These are phyloP conservation scores for Aureobasidium sp. DNA, from an alignment of 2,329 filamentous ascomycete species.

Conservation along the genomic window DNA sequence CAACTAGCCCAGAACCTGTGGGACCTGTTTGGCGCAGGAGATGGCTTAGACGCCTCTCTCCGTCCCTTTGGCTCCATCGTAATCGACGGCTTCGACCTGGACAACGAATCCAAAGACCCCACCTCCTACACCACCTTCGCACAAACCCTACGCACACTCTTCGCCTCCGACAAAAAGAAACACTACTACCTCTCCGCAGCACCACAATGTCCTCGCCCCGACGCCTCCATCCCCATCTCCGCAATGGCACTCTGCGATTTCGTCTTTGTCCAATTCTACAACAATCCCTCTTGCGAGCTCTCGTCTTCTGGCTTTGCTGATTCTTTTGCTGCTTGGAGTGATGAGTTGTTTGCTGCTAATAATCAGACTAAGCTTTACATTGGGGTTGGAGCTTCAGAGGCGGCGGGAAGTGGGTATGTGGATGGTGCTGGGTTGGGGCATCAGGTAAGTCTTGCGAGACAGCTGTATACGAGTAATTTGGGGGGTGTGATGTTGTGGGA, in stretches of 20 bases:
- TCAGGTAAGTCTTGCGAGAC: conserved; percentile 23
- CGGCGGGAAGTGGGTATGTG: conserved; percentile 25
- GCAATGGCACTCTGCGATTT: conserved; percentile 29
- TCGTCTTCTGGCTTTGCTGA: conserved; percentile 20
- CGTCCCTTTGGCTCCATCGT: conserved; percentile 25
- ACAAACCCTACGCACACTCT: conserved; percentile 22
- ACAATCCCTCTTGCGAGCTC: conserved; percentile 30
- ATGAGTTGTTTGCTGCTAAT: conserved; percentile 19
- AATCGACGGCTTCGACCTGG: conserved; percentile 32
- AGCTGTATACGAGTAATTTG: conserved; percentile 23
- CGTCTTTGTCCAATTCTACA: conserved; percentile 37
- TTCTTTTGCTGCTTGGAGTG: conserved; percentile 27
- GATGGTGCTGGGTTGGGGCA: conserved; percentile 19
- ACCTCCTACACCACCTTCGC: conserved; percentile 24
- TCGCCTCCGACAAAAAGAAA: conserved; percentile 21
- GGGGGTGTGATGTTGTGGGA: conserved; percentile 36
- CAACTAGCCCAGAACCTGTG: conserved; percentile 26
- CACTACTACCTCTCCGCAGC: conserved; percentile 31
- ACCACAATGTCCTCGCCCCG: conserved; percentile 33
- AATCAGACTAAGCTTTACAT: conserved; percentile 27
- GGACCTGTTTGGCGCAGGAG: conserved; percentile 28
- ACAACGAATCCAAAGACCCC: conserved; percentile 26
- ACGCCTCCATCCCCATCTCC: conserved; percentile 26
- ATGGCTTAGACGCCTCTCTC: conserved; percentile 17
- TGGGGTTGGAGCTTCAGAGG: conserved; percentile 25